Percentiles rank a stretch among this genome's conserved stretches.
Conservation (phyloP, 148 eudicot genomes). For the Cornus florida region DNA sequence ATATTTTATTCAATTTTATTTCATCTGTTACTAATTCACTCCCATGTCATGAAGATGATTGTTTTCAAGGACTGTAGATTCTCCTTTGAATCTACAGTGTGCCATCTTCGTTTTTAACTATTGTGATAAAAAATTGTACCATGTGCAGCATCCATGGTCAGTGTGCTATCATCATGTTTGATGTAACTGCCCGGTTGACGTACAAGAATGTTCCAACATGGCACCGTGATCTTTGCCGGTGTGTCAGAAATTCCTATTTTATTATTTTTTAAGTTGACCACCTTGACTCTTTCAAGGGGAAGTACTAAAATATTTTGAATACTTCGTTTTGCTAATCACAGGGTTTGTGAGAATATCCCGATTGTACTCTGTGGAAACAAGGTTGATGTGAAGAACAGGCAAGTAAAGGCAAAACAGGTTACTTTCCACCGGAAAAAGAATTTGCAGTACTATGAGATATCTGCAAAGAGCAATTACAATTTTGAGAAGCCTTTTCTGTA, state of each 20-base stretch:
- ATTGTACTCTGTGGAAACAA: slow-evolving; percentile 11
- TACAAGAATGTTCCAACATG: slow-evolving; percentile 52
- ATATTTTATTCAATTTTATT: no score
- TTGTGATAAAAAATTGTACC: not conserved
- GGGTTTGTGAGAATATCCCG: slow-evolving; percentile 58
- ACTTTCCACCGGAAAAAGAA: slow-evolving; percentile 56
- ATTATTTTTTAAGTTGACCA: not conserved
- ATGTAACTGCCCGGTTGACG: no score
- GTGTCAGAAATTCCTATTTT: not conserved
- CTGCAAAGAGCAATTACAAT: slow-evolving; percentile 48
- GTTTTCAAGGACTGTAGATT: no score
- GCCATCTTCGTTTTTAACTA: no score
- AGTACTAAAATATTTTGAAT: not conserved
- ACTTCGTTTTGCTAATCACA: not conserved
- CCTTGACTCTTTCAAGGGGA: not conserved
- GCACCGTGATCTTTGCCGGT: slow-evolving; percentile 58
- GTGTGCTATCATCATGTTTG: slow-evolving; percentile 38
- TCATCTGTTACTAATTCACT: no score
- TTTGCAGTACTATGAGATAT: slow-evolving; percentile 51
- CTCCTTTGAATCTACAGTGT: no score
- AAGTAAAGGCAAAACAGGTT: slow-evolving; percentile 49
- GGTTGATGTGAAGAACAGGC: slow-evolving; percentile 59
- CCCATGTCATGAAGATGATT: no score
- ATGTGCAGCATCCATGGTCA: slow-evolving; percentile 46
- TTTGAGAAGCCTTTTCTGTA: slow-evolving; percentile 24